Conservation (phyloP, 768 basidiomycete genomes). For the Cystobasidium onofrii region DNA sequence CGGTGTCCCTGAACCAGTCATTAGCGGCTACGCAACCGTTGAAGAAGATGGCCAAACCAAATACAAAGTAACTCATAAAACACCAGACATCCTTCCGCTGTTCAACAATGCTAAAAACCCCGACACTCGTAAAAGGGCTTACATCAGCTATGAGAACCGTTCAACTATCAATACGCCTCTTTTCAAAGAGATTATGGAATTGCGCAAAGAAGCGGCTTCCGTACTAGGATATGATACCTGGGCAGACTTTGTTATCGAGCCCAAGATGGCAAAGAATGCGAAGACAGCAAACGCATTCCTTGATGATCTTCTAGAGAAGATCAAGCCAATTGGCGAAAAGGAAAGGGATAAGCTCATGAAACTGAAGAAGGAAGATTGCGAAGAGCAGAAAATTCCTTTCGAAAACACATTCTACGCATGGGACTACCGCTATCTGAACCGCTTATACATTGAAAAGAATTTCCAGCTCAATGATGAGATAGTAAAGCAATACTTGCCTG, state of each 20-base stretch:
- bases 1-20: constrained; percentile 69
- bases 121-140: constrained; percentile 59
- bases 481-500: constrained; percentile 85
- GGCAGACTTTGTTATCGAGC: constrained; percentile 74
- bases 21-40: constrained; percentile 66
- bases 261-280: constrained; percentile 53
- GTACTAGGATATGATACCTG: constrained; percentile 68
- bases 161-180: constrained; percentile 63
- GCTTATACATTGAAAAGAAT: constrained; percentile 59
- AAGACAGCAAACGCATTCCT: constrained; percentile 62
- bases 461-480: constrained; percentile 62
- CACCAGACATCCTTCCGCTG: constrained; percentile 70
- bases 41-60: constrained; percentile 51
- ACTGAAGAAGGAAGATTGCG: constrained; percentile 67
- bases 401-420: constrained; percentile 70
- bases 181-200: constrained; percentile 56
- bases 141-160: constrained; percentile 62
- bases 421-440: constrained; percentile 63
- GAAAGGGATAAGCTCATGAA: constrained; percentile 62
- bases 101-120: constrained; percentile 52
- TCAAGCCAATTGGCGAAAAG: constrained; percentile 62
- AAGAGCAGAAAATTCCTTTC: constrained; percentile 55
- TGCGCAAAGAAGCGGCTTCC: constrained; percentile 62
- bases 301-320: constrained; percentile 62
- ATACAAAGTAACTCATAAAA: constrained; percentile 70